phyloP scores from a whole-genome alignment of 805 yeast species.

The Starmerella scarabaei region DNA sequence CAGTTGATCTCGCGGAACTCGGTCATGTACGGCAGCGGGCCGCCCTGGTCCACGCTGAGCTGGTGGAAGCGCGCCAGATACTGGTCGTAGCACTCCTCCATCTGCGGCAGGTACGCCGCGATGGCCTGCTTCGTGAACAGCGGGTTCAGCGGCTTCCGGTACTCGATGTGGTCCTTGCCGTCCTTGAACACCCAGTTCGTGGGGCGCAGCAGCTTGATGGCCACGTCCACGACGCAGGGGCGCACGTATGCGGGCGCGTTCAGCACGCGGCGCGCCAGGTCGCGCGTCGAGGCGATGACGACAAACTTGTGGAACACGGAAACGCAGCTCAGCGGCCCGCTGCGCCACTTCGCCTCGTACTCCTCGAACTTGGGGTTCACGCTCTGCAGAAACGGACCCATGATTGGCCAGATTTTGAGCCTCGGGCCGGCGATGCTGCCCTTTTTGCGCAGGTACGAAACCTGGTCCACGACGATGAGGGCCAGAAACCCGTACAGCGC shows the following conservation, averaged over 20 bases:
- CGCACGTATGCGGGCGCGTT: constrained; percentile 78
- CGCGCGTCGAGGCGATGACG: constrained; percentile 81
- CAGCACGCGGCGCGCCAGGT: constrained; percentile 74
- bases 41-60: constrained; percentile 37
- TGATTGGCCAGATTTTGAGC: constrained; percentile 82
- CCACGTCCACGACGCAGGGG: constrained; percentile 98
- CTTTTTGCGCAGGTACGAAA: constrained; percentile 65
- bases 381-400: constrained; percentile 91
- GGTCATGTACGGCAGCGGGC: constrained; percentile 70
- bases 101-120: constrained; percentile 68
- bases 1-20: constrained; percentile 93
- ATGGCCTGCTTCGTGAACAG: constrained; percentile 76
- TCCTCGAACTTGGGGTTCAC: constrained; percentile 92
- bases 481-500: too few species aligned
- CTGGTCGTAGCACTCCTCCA: constrained; percentile 71
- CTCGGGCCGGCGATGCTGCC: constrained; percentile 86
- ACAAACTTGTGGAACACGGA: constrained; percentile 97
- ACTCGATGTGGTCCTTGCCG: constrained; percentile 90
- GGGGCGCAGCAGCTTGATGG: constrained; percentile 84
- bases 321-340: constrained; percentile 91
- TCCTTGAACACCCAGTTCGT: constrained; percentile 96
- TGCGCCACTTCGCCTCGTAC: constrained; percentile 83
- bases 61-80: constrained; percentile 58
- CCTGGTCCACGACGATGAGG: constrained; percentile 29
- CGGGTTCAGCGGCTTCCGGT: constrained; percentile 80